Evolutionary conservation across 306 rosid species (phyloP).

Genomic region (Glycine latifolia): DNA sequence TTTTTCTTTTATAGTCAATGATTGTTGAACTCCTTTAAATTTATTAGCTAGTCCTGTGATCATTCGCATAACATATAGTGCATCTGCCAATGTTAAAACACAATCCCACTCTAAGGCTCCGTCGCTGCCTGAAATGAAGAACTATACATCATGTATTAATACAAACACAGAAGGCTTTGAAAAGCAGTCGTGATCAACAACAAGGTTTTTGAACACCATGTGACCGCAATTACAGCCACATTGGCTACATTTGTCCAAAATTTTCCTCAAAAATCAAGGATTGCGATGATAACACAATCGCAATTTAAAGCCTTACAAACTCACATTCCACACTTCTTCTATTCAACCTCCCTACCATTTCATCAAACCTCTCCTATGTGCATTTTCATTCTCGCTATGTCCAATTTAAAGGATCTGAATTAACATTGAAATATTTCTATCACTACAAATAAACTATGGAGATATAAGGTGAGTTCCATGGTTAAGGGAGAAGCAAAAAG

Average conservation of each 20-base stretch:
- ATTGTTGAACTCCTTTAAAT: background rate
- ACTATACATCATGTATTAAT: background rate
- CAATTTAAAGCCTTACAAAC: no score
- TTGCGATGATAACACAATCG: no score
- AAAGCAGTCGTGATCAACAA: no score
- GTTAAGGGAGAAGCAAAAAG: no score
- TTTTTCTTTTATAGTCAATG: background rate
- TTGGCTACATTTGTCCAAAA: background rate
- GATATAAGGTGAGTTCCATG: no score
- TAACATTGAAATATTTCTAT: background rate
- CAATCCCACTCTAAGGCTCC: background rate
- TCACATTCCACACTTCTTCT: background rate
- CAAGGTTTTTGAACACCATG: no score
- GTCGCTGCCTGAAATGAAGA: background rate
- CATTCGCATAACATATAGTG: slow-evolving; percentile 3
- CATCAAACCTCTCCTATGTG: background rate
- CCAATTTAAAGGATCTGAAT: background rate
- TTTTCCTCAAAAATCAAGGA: background rate
- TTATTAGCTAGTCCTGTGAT: background rate
- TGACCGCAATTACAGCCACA: background rate
- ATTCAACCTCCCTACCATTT: background rate
- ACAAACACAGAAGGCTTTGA: background rate
- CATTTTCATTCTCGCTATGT: background rate
- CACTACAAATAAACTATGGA: background rate
- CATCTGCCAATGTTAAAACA: background rate